Percentiles rank a stretch among this genome's conserved stretches.
These are phyloP conservation scores for Macrophomina phaseolina DNA, from an alignment of 2,329 filamentous ascomycete species.

Conservation along the genomic window DNA sequence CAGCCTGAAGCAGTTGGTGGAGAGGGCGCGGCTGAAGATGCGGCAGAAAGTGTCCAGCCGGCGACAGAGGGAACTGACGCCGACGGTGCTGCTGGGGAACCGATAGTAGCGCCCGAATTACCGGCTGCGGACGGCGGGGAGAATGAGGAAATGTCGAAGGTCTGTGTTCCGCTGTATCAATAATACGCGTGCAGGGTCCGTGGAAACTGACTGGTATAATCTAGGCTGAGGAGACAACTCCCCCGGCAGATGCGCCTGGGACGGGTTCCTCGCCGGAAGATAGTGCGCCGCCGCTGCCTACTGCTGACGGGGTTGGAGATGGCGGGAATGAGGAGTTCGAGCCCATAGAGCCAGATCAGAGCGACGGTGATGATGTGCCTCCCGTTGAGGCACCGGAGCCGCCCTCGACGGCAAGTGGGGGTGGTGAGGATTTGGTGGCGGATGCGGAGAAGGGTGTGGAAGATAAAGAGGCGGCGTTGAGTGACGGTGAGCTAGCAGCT, in stretches of 20 bases:
- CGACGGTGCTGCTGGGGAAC: background rate
- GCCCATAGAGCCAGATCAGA: slow-evolving; percentile 5
- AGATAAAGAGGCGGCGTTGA: background rate
- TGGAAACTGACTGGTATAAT: background rate
- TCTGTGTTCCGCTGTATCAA: background rate
- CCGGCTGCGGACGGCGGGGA: background rate
- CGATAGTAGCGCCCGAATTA: background rate
- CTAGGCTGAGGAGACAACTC: background rate
- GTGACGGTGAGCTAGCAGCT: background rate
- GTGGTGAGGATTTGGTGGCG: background rate
- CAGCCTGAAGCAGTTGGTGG: too few species aligned
- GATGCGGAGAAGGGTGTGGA: too few species aligned
- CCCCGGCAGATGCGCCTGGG: background rate
- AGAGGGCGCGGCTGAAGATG: too few species aligned
- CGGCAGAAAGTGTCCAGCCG: too few species aligned
- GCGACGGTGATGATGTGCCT: background rate
- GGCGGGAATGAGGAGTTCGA: background rate
- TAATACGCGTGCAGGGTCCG: background rate
- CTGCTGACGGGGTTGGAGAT: background rate
- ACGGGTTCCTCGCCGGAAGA: background rate
- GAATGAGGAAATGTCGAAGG: background rate
- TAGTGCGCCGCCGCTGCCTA: background rate
- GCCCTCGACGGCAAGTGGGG: background rate
- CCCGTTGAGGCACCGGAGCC: background rate
- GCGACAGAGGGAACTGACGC: too few species aligned